phyloP scores from a whole-genome alignment of 2,329 filamentous ascomycete species.

The Aspergillus sp. region DNA sequence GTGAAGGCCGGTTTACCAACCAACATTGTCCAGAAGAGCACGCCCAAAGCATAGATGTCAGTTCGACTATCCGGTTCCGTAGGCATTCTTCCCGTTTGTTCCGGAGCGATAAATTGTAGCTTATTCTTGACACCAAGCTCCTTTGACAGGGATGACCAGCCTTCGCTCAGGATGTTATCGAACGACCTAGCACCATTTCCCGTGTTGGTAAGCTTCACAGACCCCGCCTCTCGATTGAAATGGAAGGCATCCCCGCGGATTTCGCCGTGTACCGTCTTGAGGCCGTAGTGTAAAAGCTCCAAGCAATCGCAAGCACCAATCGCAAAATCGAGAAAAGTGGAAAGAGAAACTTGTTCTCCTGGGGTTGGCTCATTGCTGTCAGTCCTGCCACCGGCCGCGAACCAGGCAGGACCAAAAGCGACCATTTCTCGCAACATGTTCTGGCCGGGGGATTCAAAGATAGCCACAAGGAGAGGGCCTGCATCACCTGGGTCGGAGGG shows the following conservation, averaged over 20 bases:
- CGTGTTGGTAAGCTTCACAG: slow-evolving; percentile 79
- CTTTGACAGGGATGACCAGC: slow-evolving; percentile 80
- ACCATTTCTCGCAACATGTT: slow-evolving; percentile 73
- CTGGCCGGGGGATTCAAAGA: slow-evolving; percentile 75
- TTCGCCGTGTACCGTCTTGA: slow-evolving; percentile 86
- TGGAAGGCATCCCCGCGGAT: slow-evolving; percentile 90
- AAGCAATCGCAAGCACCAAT: slow-evolving; percentile 84
- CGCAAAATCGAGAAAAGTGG: slow-evolving; percentile 84
- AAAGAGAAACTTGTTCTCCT: slow-evolving; percentile 66
- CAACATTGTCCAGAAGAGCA: slow-evolving; percentile 84
- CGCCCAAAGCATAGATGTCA: slow-evolving; percentile 89
- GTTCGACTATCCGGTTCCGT: slow-evolving; percentile 89
- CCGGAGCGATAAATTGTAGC: slow-evolving; percentile 86
- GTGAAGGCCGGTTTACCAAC: slow-evolving; percentile 79
- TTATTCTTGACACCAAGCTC: slow-evolving; percentile 87
- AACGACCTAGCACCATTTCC: slow-evolving; percentile 86
- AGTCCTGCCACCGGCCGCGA: slow-evolving; percentile 56
- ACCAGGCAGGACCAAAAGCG: slow-evolving; percentile 76
- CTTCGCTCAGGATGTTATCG: slow-evolving; percentile 84
- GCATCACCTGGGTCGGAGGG: slow-evolving; percentile 69
- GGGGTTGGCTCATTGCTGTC: slow-evolving; percentile 52
- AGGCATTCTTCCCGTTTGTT: slow-evolving; percentile 90
- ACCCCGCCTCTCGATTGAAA: slow-evolving; percentile 69
- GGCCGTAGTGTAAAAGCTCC: slow-evolving; percentile 86
- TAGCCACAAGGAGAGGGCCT: slow-evolving; percentile 71